Conservation (phyloP, 2,329 filamentous ascomycete species). For the Neobulgaria alba region DNA sequence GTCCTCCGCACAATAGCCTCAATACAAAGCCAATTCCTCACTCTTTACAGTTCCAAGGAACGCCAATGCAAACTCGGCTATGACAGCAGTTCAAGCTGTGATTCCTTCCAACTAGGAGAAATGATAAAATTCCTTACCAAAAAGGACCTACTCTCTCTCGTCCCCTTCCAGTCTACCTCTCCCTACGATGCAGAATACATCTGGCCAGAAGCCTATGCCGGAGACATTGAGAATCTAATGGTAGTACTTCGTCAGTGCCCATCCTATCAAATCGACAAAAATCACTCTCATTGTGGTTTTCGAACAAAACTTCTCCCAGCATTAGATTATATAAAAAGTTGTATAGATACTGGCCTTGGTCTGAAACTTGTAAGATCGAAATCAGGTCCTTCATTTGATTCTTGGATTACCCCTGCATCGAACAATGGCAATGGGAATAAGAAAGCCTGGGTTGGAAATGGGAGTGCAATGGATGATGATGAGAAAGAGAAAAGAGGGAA, state of each 20-base stretch:
- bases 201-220: conserved; percentile 36
- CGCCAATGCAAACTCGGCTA: conserved; percentile 67
- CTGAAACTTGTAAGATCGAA: conserved; percentile 20
- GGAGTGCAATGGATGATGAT: conserved; percentile 14
- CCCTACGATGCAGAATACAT: conserved; percentile 28
- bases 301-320: conserved; percentile 56
- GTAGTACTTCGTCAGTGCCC: conserved; percentile 56
- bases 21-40: conserved; percentile 58
- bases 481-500: conserved; percentile 10
- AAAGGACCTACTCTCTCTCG: conserved; percentile 51
- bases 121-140: conserved; percentile 63
- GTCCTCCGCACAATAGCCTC: conserved; percentile 63
- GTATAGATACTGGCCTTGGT: conserved; percentile 35
- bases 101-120: conserved; percentile 71
- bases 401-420: conserved; percentile 14
- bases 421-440: conserved; percentile 5
- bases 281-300: conserved; percentile 67
- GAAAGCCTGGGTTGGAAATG: conserved; percentile 17
- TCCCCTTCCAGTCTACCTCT: conserved; percentile 44
- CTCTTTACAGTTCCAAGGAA: conserved; percentile 57
- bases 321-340: conserved; percentile 53
- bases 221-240: conserved; percentile 55
- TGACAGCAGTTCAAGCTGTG: conserved; percentile 62
- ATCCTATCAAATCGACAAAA: conserved; percentile 63
- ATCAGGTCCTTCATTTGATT: conserved; percentile 18